These are phyloP conservation scores for Fusarium pininemorale DNA, from an alignment of 2,329 filamentous ascomycete species.

Conservation along the genomic window DNA sequence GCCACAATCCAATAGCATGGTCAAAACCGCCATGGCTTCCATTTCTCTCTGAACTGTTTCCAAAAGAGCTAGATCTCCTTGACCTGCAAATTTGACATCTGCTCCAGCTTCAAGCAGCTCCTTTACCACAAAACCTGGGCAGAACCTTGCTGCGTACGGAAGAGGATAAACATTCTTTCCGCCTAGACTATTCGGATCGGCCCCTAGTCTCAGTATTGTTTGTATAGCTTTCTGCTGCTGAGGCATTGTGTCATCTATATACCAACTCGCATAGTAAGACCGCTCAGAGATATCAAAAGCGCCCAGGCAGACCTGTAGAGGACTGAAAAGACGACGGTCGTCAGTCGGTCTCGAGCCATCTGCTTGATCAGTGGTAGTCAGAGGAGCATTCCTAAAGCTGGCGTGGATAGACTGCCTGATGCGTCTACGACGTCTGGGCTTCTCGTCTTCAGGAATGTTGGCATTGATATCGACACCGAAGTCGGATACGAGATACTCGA, in stretches of 20 bases:
- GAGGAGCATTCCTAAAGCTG: no score
- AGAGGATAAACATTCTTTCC: not conserved
- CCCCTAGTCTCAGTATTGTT: not conserved
- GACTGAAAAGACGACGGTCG: not conserved
- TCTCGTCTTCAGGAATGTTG: not conserved
- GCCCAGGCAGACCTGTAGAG: not conserved
- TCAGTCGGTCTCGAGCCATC: accelerated
- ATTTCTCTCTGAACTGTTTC: not conserved
- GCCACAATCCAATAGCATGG: not conserved
- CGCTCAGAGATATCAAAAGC: not conserved
- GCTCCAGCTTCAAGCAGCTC: slow-evolving; percentile 9
- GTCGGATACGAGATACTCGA: not conserved
- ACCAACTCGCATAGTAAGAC: not conserved
- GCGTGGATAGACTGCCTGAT: no score
- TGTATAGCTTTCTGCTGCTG: not conserved
- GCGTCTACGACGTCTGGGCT: not conserved
- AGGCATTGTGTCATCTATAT: not conserved
- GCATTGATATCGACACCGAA: not conserved
- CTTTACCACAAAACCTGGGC: not conserved
- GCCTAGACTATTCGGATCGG: not conserved
- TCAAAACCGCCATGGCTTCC: not conserved
- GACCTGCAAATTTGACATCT: not conserved
- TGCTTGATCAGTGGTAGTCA: not conserved
- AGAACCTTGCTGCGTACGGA: not conserved
- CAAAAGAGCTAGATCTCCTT: not conserved